Percentiles rank a stretch among this genome's conserved stretches.
phyloP scores from a whole-genome alignment of 495 filamentous ascomycete genomes.

The Tuber calosporum region DNA sequence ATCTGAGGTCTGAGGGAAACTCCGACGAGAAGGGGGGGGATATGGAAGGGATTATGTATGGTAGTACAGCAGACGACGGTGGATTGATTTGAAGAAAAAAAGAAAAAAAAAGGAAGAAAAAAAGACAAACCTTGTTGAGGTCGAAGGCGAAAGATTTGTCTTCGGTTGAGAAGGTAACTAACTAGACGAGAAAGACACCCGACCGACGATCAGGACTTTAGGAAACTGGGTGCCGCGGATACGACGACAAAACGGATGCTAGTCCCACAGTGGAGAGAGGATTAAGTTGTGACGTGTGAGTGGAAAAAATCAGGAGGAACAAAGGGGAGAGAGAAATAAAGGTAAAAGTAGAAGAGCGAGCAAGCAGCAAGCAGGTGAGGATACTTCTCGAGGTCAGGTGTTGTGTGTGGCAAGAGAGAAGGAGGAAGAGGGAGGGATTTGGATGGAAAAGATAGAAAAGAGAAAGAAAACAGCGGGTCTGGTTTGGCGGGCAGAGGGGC shows the following conservation, averaged over 20 bases:
- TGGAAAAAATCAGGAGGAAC: constrained; percentile 9
- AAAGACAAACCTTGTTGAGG: constrained; percentile 24
- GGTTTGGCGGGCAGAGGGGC: not conserved
- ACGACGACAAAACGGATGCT: constrained; percentile 41
- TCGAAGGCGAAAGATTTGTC: constrained; percentile 13
- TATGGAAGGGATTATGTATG: not conserved
- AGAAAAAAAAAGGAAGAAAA: constrained; percentile 19
- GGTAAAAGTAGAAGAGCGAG: constrained; percentile 27
- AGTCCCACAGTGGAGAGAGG: constrained; percentile 17
- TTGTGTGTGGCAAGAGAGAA: constrained; percentile 28
- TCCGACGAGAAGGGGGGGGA: not conserved
- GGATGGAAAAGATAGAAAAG: constrained; percentile 16
- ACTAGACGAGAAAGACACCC: constrained; percentile 18
- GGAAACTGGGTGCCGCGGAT: constrained; percentile 43
- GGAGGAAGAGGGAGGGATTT: constrained; percentile 20
- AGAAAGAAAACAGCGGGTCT: constrained; percentile 20
- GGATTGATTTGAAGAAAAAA: constrained; percentile 25
- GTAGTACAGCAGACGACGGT: constrained; percentile 18
- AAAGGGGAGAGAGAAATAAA: constrained; percentile 13
- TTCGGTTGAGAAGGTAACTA: constrained; percentile 19
- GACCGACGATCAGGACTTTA: constrained; percentile 26
- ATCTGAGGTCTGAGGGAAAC: not conserved
- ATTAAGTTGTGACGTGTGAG: constrained; percentile 18
- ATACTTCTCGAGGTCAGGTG: constrained; percentile 26
- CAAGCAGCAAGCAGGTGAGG: constrained; percentile 24